Base-by-base conservation (phyloP, 305 asterid species). In the Stenogyne calaminthoides region DNA sequence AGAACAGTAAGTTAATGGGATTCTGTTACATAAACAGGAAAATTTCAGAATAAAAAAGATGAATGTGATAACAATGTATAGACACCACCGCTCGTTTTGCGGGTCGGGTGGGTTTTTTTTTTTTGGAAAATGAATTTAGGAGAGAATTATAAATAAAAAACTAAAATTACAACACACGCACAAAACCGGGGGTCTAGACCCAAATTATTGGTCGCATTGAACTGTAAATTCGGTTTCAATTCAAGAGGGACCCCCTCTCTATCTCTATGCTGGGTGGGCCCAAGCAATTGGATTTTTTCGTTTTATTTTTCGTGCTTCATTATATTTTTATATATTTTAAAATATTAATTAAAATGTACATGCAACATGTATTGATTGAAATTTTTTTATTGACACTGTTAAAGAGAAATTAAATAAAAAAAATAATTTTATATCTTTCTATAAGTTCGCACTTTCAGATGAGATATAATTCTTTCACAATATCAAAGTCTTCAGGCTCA, bases 111-210 rank as follows among this genome's bases (percentile, higher is more conserved):
- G n/a, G 0, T 32, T 32, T 5, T 32, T 32, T 4, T 32, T 32
- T 32, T 32, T 3, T 3, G 6, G 36, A 32, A 32, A 32, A 5
- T 1, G 6, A 32, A 32, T 4, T 32, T 32, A 32, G 36, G 36
- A 32, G 29, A 32, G 19, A 56, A 36, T 25, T n/a, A n/a, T n/a
- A n/a, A 42, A 10, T 5, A 18, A 44, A 64, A 52, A 19, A 62
- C 2, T 22, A 47, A 39, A 32, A 14, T 7, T 25, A 64, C 74
- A 8, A 70, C 67, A 42, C 60, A 29, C 14, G 11, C 71, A 80
- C 85, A 74, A 69, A 77, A 79, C 61, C 76, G 72, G 80, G 76
- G 77, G 77, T 77, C 80, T 75, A 46, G 84, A 56, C 82, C 81
- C 85, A 51, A 67, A 64, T 77, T 77, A 62, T 55, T 73, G 79